Conservation (phyloP, 306 rosid species). For the Macrotyloma uniflorum region DNA sequence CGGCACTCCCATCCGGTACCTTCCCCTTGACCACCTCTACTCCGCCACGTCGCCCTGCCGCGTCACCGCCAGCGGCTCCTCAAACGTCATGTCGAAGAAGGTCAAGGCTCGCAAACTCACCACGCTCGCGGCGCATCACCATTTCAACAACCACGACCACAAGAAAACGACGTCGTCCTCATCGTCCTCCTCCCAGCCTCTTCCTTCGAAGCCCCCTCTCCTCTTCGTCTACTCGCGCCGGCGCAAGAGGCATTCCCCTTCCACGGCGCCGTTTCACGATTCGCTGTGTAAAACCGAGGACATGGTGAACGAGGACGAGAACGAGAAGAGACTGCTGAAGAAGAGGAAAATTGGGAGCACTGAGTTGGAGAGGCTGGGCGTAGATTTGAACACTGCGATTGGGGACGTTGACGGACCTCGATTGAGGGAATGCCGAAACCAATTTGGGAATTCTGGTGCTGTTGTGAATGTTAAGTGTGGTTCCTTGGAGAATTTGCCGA, state of each 20-base stretch:
- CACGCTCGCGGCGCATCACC: background rate
- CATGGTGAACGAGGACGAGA: conserved; percentile 9
- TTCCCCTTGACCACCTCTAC: conserved; percentile 87
- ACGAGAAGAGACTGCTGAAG: conserved; percentile 39
- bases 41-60: conserved; percentile 88
- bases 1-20: conserved; percentile 78
- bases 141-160: background rate
- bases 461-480: conserved; percentile 48
- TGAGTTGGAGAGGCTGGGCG: conserved; percentile 76
- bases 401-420: conserved; percentile 61
- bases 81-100: conserved; percentile 96
- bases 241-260: conserved; percentile 46
- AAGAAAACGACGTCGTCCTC: conserved; percentile 18
- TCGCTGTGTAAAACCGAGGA: conserved; percentile 7
- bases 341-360: conserved; percentile 56
- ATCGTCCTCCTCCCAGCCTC: background rate
- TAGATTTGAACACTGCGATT: conserved; percentile 55
- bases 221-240: conserved; percentile 76
- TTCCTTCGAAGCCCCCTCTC: conserved; percentile 48
- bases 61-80: conserved; percentile 70
- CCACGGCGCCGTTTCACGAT: conserved; percentile 38
- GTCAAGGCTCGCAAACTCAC: conserved; percentile 80
- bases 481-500: conserved; percentile 49
- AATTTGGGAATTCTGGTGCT: conserved; percentile 27
- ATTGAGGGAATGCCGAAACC: conserved; percentile 74